These are phyloP conservation scores for Ustilago curta DNA, from an alignment of 1,284 basidiomycete genomes.

Conservation along the genomic window DNA sequence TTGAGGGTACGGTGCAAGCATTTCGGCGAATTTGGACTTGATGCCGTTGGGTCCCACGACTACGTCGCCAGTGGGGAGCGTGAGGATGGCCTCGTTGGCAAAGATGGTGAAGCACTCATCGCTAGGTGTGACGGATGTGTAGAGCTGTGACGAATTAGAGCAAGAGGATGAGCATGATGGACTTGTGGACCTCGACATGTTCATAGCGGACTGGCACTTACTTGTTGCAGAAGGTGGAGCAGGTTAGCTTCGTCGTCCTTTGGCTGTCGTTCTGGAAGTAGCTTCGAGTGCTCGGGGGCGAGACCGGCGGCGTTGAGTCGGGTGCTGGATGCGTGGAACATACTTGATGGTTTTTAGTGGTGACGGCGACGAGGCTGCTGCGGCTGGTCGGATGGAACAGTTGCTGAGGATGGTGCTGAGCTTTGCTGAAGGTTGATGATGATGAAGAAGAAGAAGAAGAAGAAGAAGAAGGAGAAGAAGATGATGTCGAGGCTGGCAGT, in stretches of 20 bases:
- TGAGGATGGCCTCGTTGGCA: constrained; percentile 64
- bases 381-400: not conserved
- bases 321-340: constrained; percentile 60
- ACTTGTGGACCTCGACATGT: not conserved
- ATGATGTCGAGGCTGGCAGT: constrained; percentile 3
- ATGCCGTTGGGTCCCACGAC: constrained; percentile 56
- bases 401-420: constrained; percentile 2
- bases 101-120: constrained; percentile 45
- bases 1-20: constrained; percentile 37
- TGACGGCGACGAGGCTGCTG: constrained; percentile 6
- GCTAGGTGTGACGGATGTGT: constrained; percentile 40
- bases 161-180: constrained; percentile 4
- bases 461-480: too few relatives aligned
- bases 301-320: constrained; percentile 68
- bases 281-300: constrained; percentile 66
- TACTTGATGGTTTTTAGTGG: constrained; percentile 35
- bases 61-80: constrained; percentile 62
- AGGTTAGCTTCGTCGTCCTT: constrained; percentile 58
- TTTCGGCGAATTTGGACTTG: constrained; percentile 39
- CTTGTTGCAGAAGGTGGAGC: constrained; percentile 51
- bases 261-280: constrained; percentile 62
- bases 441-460: too few relatives aligned
- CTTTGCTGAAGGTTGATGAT: not conserved
- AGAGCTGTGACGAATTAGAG: constrained; percentile 44
- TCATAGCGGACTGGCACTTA: constrained; percentile 17